These are phyloP conservation scores for Sarcomyxa edulis DNA, from an alignment of 768 basidiomycete genomes.

Conservation along the genomic window DNA sequence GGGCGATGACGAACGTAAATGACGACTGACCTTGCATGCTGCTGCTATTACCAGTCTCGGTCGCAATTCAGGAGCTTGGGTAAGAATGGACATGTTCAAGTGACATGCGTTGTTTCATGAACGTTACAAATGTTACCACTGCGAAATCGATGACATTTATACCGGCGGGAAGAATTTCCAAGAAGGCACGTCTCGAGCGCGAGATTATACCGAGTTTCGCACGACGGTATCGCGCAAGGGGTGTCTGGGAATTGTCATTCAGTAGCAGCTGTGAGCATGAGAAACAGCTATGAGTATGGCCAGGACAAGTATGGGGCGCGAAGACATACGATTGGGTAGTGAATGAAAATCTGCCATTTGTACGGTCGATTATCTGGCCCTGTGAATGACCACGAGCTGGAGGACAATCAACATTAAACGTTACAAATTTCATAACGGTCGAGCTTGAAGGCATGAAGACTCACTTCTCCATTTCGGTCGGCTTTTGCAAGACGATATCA, in stretches of 20 bases:
- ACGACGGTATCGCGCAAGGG: constrained; percentile 27
- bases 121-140: constrained; percentile 23
- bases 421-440: background rate
- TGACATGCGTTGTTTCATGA: constrained; percentile 18
- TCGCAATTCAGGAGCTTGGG: too few relatives aligned
- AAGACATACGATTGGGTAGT: constrained; percentile 27
- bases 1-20: too few relatives aligned
- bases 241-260: constrained; percentile 20
- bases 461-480: constrained; percentile 15
- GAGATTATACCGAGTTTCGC: constrained; percentile 31
- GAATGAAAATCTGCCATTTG: constrained; percentile 33
- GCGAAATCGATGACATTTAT: constrained; percentile 21
- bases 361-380: constrained; percentile 28
- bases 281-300: background rate
- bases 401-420: background rate
- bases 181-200: constrained; percentile 25
- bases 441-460: background rate
- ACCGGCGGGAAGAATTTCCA: constrained; percentile 30
- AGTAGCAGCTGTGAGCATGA: constrained; percentile 21
- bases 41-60: too few relatives aligned
- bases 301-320: background rate
- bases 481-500: constrained; percentile 11
- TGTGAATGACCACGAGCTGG: constrained; percentile 30
- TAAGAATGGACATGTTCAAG: too few relatives aligned
- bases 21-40: too few relatives aligned